Evolutionary conservation across 345 rosid species (phyloP).

Genomic region (Boechera divaricarpa): DNA sequence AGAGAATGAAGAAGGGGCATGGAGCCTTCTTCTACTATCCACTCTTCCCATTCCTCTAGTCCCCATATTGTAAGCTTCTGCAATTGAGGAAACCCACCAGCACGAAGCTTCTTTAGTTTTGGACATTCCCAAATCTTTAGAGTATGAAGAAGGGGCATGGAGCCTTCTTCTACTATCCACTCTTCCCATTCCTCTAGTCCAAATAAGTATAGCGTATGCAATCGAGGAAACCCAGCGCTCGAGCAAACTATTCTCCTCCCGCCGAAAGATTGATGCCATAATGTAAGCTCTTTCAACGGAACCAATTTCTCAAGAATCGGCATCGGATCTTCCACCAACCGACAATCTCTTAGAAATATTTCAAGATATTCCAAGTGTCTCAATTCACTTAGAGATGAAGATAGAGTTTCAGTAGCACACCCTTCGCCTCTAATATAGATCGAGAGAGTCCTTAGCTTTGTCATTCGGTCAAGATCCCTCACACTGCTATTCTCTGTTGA

Average conservation of each 20-base stretch:
- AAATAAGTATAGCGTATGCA: neutral
- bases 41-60: constrained; percentile 8
- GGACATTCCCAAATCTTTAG: rapidly evolving
- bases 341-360: no score
- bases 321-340: constrained; percentile 51
- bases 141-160: constrained; percentile 42
- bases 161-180: constrained; percentile 32
- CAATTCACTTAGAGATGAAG: no score
- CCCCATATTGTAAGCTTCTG: no score
- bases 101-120: no score
- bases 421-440: rapidly evolving
- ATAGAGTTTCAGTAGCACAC: no score
- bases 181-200: neutral
- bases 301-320: constrained; percentile 48
- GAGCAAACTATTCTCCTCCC: constrained; percentile 46
- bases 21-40: constrained; percentile 35
- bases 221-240: constrained; percentile 9
- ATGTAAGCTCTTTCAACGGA: constrained; percentile 23
- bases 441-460: no score
- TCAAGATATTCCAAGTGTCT: no score
- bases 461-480: no score
- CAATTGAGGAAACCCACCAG: constrained; percentile 23
- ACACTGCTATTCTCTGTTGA: neutral
- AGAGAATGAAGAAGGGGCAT: constrained; percentile 29
- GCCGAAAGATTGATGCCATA: neutral